A percentile compares a stretch with the other conserved stretches of the same genome.
Evolutionary conservation across 225 moss, liverwort and hornwort species (phyloP).

Genomic region (Straminergon stramineum): DNA sequence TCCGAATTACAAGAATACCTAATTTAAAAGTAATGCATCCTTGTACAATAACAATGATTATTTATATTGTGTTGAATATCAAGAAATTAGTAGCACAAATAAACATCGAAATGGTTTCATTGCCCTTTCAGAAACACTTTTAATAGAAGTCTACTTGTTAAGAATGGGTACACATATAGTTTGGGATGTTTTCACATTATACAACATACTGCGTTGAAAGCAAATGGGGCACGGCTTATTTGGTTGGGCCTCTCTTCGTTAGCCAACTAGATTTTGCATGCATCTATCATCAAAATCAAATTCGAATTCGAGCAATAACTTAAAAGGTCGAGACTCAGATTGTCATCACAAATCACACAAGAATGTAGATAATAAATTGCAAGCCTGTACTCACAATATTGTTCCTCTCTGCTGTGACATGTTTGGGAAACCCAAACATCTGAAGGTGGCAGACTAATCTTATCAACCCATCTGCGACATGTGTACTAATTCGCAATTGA

Average conservation of each 20-base stretch:
- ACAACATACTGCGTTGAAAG: too few relatives aligned
- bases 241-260: too few relatives aligned
- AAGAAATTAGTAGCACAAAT: not conserved
- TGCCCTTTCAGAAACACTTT: not conserved
- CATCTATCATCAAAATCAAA: not conserved
- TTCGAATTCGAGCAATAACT: not conserved
- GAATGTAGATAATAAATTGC: not conserved
- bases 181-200: too few relatives aligned
- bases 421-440: not conserved
- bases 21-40: not conserved
- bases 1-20: not conserved
- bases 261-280: not conserved
- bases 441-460: not conserved
- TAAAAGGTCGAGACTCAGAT: not conserved
- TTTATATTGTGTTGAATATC: not conserved
- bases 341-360: not conserved
- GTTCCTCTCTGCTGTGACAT: not conserved
- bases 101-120: not conserved
- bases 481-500: not conserved
- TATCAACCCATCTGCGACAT: too few relatives aligned
- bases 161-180: fast-evolving
- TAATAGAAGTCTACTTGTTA: too few relatives aligned
- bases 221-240: too few relatives aligned
- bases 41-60: not conserved
- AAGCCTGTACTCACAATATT: not conserved